A percentile compares a stretch with the other conserved stretches of the same genome.
These are phyloP conservation scores for Anacardium occidentale DNA, from an alignment of 345 rosid species.

Conservation along the genomic window DNA sequence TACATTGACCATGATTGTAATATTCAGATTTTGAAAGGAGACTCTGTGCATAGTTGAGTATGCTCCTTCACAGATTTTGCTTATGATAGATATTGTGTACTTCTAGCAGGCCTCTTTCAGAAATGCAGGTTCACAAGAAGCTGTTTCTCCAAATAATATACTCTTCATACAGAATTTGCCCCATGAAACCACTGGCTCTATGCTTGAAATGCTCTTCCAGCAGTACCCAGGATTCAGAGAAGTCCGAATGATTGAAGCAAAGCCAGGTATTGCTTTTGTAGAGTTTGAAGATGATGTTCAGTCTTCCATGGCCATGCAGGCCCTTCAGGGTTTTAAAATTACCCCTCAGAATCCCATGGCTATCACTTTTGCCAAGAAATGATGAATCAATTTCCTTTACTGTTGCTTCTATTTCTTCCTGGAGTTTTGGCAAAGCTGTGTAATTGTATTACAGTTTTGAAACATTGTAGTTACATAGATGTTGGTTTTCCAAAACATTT, in stretches of 20 bases:
- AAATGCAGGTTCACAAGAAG: conserved; percentile 46
- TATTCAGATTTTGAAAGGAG: not conserved
- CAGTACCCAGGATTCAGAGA: conserved; percentile 92
- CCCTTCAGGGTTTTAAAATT: conserved; percentile 89
- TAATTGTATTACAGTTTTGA: conserved; percentile 14
- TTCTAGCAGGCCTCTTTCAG: conserved; percentile 54
- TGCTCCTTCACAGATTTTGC: not conserved
- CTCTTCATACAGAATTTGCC: conserved; percentile 93
- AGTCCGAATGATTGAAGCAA: conserved; percentile 87
- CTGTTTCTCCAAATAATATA: conserved; percentile 75
- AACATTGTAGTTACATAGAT: conserved; percentile 8
- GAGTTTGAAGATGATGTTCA: conserved; percentile 88
- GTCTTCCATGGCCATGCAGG: conserved; percentile 79
- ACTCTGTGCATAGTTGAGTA: not conserved
- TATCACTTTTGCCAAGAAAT: conserved; percentile 90
- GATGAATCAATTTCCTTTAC: conserved; percentile 2
- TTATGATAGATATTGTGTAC: not conserved
- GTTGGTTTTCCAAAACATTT: not conserved
- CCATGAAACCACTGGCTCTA: conserved; percentile 68
- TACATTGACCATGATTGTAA: not conserved
- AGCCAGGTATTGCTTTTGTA: conserved; percentile 92
- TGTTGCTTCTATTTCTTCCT: not conserved
- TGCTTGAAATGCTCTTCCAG: conserved; percentile 77
- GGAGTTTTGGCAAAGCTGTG: not conserved
- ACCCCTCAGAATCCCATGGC: conserved; percentile 84